Percentiles rank a stretch among this genome's conserved stretches.
Evolutionary conservation across 2,329 filamentous ascomycete genomes (phyloP).

Genomic region (Botrytis pseudocinerea): DNA sequence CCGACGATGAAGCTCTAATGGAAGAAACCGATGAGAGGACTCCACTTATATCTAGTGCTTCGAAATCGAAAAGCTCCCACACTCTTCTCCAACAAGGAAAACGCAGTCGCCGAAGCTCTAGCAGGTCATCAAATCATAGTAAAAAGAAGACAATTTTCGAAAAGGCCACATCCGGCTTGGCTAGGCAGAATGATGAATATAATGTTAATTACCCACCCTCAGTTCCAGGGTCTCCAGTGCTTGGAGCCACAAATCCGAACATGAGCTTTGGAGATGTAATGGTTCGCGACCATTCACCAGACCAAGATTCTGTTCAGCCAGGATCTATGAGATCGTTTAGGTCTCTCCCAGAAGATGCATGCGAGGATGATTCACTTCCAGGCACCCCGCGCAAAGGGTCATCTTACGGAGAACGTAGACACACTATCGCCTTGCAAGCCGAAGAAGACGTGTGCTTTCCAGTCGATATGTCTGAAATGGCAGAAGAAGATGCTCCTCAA

Average conservation of each 20-base stretch:
- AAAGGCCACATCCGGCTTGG: slow-evolving; percentile 30
- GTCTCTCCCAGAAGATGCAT: slow-evolving; percentile 22
- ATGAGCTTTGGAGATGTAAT: slow-evolving; percentile 69
- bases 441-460: slow-evolving; percentile 94
- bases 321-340: slow-evolving; percentile 31
- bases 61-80: slow-evolving; percentile 40
- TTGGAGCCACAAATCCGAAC: slow-evolving; percentile 52
- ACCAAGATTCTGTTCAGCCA: slow-evolving; percentile 25
- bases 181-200: slow-evolving; percentile 49
- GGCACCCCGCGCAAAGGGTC: slow-evolving; percentile 34
- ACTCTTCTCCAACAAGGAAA: slow-evolving; percentile 28
- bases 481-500: slow-evolving; percentile 67
- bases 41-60: slow-evolving; percentile 53
- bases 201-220: slow-evolving; percentile 71
- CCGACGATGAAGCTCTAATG: slow-evolving; percentile 51
- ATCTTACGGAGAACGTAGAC: slow-evolving; percentile 47
- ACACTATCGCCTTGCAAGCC: slow-evolving; percentile 62
- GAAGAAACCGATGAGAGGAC: slow-evolving; percentile 53
- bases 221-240: slow-evolving; percentile 60
- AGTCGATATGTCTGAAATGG: slow-evolving; percentile 76
- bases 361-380: slow-evolving; percentile 40
- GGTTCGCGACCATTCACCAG: slow-evolving; percentile 60
- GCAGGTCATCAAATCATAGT: slow-evolving; percentile 49
- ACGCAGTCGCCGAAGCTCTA: slow-evolving; percentile 38
- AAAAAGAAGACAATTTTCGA: slow-evolving; percentile 40